Evolutionary conservation across 78 protist species (phyloP), one percentile per base, ranked within the genome.

Genomic region (Dictyostelium brefeldianum): DNA sequence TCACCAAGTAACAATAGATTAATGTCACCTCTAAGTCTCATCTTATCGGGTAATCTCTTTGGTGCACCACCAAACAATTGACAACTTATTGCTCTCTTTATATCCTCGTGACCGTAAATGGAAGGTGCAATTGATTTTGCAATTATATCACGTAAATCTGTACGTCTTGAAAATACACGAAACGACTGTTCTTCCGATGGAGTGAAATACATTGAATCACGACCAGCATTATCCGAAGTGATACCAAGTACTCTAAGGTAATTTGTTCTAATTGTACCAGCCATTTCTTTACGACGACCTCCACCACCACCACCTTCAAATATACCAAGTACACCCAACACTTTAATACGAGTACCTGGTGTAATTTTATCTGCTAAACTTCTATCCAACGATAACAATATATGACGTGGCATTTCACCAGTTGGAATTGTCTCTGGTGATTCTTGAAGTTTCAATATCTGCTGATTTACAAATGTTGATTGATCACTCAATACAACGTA

Each of bases 1-100:
- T 99, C 99, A n/a, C 99, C 99, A 11, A 99, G 78, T 41, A 99
- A 94, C n/a, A 99, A 97, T 4, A 99, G 98, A 97, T 99, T 99
- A 90, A 99, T 97, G 80, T 99, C 99, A 17, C 99, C 99, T 31
- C 99, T 92, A n/a, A 99, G 69, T 18, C 94, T 90, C 96, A 96
- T 94, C 53, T 99, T 98, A 50, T 99, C 99, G 17, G 96, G 92
- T 46, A 98, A 70, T 36, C 5, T 27, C 93, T 98, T 98, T 18
- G 98, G 71, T 5, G 97, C 51, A 8, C 99, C 99, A 20, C 99
- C 99, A 83, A 99, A 96, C 22, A 99, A 94, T 65, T 95, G 99
- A 81, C 99, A 97, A 18, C 97, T 71, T 36, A 98, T 48, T 1
- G 99, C 98, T 48, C 89, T 77, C 94, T 99, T 99, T 80, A 98